phyloP scores from a whole-genome alignment of 2,329 filamentous ascomycete species.

The Emmonsia crescens region DNA sequence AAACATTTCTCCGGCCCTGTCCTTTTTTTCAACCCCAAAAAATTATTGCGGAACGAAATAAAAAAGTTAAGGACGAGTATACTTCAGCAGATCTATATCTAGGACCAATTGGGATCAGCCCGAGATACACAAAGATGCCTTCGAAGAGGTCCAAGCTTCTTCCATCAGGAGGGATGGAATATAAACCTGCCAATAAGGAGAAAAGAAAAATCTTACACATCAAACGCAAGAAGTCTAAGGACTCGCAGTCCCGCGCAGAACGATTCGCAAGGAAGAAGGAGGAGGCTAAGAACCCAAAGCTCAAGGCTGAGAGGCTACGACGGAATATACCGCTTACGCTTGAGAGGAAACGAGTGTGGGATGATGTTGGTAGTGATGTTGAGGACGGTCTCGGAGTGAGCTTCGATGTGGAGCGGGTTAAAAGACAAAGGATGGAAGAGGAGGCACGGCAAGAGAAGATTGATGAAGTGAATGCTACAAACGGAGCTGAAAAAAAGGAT shows the following conservation, averaged over 20 bases:
- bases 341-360: constrained; percentile 84
- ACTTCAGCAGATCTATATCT: neutral
- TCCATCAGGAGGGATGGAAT: constrained; percentile 37
- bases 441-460: constrained; percentile 18
- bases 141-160: constrained; percentile 37
- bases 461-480: constrained; percentile 10
- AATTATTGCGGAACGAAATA: neutral
- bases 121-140: constrained; percentile 33
- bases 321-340: constrained; percentile 72
- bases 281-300: constrained; percentile 69
- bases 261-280: constrained; percentile 71
- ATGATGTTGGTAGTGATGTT: constrained; percentile 52
- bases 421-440: constrained; percentile 37
- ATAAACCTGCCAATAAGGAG: constrained; percentile 63
- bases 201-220: constrained; percentile 68
- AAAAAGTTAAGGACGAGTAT: neutral
- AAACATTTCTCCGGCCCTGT: constrained; percentile 17
- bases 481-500: constrained; percentile 32
- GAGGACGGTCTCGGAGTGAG: constrained; percentile 36
- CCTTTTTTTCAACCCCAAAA: neutral
- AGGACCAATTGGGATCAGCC: neutral
- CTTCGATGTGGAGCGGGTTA: constrained; percentile 40
- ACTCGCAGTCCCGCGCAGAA: constrained; percentile 63
- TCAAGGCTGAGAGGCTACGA: constrained; percentile 61
- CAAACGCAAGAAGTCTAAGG: constrained; percentile 65